Evolutionary conservation across 306 rosid genomes (phyloP), one percentile per base, ranked within the genome.

Genomic region (Dalbergia cochinchinensis): DNA sequence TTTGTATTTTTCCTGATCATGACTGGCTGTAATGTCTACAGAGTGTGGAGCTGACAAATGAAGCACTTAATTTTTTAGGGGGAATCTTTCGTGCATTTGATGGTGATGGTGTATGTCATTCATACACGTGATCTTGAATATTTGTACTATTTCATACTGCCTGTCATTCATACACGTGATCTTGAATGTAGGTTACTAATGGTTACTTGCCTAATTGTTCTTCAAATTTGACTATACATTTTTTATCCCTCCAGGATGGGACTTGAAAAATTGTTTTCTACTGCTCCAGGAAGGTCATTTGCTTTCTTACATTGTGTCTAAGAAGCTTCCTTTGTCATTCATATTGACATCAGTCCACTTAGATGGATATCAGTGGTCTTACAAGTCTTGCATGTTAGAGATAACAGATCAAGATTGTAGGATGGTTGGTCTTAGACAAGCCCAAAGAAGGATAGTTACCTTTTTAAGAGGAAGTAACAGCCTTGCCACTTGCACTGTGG

Each of bases 11-110:
- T 55, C 73, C 45, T 76, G 73, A 57, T 79, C 60, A 65, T 42
- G 67, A 26, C 79, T 62, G 50, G 51, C 50, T 78, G 48, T 81
- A 71, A 58, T 88, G 51, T 86, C 18, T 88, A 88, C 90, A 93
- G 98, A 95, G 96, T 69, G 91, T 95, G 89, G 99, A 95, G 94
- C 87, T 95, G 86, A 93, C 99, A 72, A 93, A 82, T 86, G 99
- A 93, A 82, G 98, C 97, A 67, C 65, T 91, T 14, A 97, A 96
- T 11, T 95, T 88, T 86, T 88, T 95, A 73, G 91, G 69, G 88
- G 86, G 89, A 72, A 90, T 88, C 75, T 91, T 95, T 84, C 95
- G 93, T 35, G 79, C 86, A 66, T 93, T 66, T 87, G 94, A 90
- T 77, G 79, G 79, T 71, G 96, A 93, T 76, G 76, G 78, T 26